These are phyloP conservation scores for Fusarium brevicatenulatum DNA, from an alignment of 2,329 filamentous ascomycete genomes.

Conservation along the genomic window DNA sequence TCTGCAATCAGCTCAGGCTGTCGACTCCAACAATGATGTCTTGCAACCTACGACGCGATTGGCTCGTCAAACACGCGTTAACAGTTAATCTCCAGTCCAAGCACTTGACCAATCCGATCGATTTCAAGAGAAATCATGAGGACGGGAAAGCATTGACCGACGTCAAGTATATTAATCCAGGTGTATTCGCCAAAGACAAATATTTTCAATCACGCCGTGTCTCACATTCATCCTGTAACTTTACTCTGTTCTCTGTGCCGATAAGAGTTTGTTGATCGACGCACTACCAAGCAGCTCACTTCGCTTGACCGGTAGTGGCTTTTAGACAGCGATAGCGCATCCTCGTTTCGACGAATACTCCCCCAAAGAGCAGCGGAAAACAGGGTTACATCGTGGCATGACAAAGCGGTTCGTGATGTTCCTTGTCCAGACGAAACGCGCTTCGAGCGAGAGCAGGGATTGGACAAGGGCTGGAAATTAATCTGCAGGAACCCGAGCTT, in stretches of 20 bases:
- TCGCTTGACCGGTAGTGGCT: slow-evolving; percentile 25
- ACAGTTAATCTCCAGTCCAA: background rate
- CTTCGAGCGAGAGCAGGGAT: slow-evolving; percentile 31
- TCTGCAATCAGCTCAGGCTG: background rate
- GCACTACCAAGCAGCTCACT: slow-evolving; percentile 10
- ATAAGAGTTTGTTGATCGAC: slow-evolving; percentile 3
- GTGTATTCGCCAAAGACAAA: background rate
- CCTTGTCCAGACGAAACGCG: slow-evolving; percentile 37
- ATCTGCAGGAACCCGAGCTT: slow-evolving; percentile 38
- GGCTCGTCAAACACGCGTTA: background rate
- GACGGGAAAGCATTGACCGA: background rate
- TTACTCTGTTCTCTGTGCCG: background rate
- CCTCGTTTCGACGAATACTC: slow-evolving; percentile 1
- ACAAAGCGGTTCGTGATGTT: slow-evolving; percentile 11
- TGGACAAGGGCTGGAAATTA: slow-evolving; percentile 42
- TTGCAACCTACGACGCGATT: background rate
- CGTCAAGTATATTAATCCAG: background rate
- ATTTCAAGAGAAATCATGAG: background rate
- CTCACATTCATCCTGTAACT: background rate
- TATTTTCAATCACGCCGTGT: background rate
- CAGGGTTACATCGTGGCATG: slow-evolving; percentile 8
- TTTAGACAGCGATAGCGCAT: background rate
- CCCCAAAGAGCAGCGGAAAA: background rate
- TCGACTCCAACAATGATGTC: background rate
- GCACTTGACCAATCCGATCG: background rate